Base-by-base conservation (phyloP, 208 protist species). In the Leishmania major region DNA sequence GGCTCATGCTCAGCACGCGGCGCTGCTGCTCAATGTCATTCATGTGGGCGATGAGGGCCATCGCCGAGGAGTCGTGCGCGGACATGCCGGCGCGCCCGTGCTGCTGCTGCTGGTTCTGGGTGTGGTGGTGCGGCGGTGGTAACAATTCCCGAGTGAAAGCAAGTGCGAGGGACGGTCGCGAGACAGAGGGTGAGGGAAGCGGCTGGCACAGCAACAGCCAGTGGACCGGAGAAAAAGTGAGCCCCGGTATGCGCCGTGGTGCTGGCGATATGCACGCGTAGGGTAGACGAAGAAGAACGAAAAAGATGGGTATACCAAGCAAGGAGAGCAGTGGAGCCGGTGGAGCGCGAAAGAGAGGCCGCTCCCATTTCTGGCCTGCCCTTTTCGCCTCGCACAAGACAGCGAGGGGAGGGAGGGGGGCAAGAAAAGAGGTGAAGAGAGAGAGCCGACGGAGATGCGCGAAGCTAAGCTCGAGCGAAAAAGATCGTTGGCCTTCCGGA, bases 21-120 rank as follows among this genome's bases (percentile, higher is more conserved):
- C 93, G 92, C 73, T 91, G 88, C 70, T 88, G 93, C 67, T 98
- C 93, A n/a, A 96, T 87, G 25, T 90, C 87, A 47, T 92, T 92
- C 70, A 96, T 90, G 62, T 90, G 90, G 35, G 94, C 90, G 77
- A 98, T 94, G 66, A 98, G 86, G 1, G 75, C 84, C 7, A 79
- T 75, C 1, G 90, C 89, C 8, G 88, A 92, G 0, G 86, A 84
- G 81, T 97, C 91, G 40, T 73, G 51, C 1, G 82, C 64, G 47
- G 83, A 72, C 74, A 86, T 88, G 25, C 51, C 25, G 40, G n/a
- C 59, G 25, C 13, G 0, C 28, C 25, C 7, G 25, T 47, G 45
- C 43, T 51, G 40, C 10, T 28, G 67, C 10, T 35, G 8, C 17
- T 35, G 40, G 28, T 35, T 17, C 70, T 17, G 40, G 1, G 22